Base-by-base conservation (phyloP, 1,139 yeast genomes). In the Protomyces inouyei region DNA sequence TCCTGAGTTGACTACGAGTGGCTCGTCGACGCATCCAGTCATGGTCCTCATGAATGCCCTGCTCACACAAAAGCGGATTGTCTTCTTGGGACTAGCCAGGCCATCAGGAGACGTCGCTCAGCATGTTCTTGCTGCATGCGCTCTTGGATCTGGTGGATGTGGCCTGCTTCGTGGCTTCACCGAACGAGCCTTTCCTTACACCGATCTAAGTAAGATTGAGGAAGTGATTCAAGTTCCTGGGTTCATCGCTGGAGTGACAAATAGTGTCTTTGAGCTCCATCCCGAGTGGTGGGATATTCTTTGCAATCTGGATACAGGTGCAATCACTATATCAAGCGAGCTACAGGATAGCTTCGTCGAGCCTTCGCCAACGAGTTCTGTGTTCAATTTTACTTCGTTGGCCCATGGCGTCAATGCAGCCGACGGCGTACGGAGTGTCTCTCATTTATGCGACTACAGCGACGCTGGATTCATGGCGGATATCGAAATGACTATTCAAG, bases 171-270 rank as follows among this genome's bases (percentile, higher is more conserved):
- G 83, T 54, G 85, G 86, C 9, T 73, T 83, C 46, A 74, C 80
- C 37, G 76, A 70, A 72, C 72, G 73, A 65, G 78, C 85, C 3
- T 85, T 84, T 71, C 88, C 88, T 1, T 83, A 84, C 66, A 79
- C 85, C 1, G 88, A 85, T 70, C 81, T 85, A 32, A 82, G 85
- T 43, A 83, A 84, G 69, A 82, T 83, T 32, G 87, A 83, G 67
- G 78, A 83, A 23, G 74, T 85, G 68, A 16, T 52, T 79, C 82
- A 67, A 85, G 60, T 52, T 16, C 40, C 55, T 23, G 83, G 85
- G 32, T 85, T 76, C 72, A 77, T 85, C 70, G 88, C 88, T 3
- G 88, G 88, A 10, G 85, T 86, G 57, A 84, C 85, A 68, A 85
- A 85, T 73, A 87, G 87, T 12, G 84, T 86, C 64, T 85, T 85